Evolutionary conservation across 257 asterid genomes (phyloP).

Genomic region (Asclepias syriaca): DNA sequence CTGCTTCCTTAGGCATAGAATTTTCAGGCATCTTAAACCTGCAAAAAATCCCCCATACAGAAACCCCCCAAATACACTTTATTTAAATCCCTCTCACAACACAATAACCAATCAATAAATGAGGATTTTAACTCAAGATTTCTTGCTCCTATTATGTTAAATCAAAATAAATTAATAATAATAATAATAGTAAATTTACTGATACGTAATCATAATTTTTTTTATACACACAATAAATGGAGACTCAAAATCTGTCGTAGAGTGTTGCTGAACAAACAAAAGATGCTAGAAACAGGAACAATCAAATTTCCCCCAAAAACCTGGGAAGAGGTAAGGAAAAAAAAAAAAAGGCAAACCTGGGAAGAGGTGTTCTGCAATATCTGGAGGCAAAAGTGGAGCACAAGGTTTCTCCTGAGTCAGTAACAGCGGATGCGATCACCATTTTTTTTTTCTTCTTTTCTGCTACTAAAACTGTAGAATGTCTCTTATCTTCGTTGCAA

Average conservation of each 20-base stretch:
- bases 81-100: background rate
- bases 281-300: background rate
- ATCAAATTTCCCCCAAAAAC: background rate
- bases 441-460: constrained; percentile 4
- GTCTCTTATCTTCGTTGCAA: too few relatives aligned
- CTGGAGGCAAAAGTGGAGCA: constrained; percentile 63
- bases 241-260: too few relatives aligned
- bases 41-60: background rate
- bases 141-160: too few relatives aligned
- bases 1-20: constrained; percentile 72
- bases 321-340: too few relatives aligned
- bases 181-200: too few relatives aligned
- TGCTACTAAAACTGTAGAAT: background rate
- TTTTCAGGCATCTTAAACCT: constrained; percentile 49
- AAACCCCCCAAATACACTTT: background rate
- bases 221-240: too few relatives aligned
- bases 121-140: too few relatives aligned
- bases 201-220: too few relatives aligned
- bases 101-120: background rate
- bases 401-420: constrained; percentile 32
- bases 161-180: too few relatives aligned
- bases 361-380: constrained; percentile 48
- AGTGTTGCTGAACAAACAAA: too few relatives aligned
- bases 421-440: constrained; percentile 26
- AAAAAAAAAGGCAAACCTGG: constrained; percentile 32